Evolutionary conservation across 768 basidiomycete species (phyloP).

Genomic region (Kwoniella shandongensis): DNA sequence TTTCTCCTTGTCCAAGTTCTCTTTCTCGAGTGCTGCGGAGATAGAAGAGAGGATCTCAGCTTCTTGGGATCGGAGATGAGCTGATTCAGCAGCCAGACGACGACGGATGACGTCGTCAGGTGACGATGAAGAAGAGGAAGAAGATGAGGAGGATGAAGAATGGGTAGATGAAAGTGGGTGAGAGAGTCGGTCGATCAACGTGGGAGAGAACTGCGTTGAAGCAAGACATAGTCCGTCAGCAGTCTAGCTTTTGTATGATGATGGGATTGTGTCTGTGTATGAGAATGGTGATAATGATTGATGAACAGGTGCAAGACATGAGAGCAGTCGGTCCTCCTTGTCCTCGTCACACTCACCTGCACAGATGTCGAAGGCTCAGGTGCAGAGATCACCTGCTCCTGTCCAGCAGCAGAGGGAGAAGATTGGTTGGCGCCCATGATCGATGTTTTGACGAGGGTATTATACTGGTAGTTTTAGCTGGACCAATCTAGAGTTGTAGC

Average conservation of each 20-base stretch:
- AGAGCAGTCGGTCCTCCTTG: too few species aligned
- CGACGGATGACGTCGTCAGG: constrained; percentile 42
- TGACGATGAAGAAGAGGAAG: constrained; percentile 12
- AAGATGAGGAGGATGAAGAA: constrained; percentile 30
- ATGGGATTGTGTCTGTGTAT: too few species aligned
- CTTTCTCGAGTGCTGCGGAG: constrained; percentile 52
- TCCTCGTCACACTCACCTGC: constrained; percentile 48
- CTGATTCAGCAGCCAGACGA: constrained; percentile 47
- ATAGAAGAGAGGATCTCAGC: constrained; percentile 49
- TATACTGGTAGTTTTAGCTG: too few species aligned
- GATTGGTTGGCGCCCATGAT: constrained; percentile 48
- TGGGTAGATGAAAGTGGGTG: constrained; percentile 50
- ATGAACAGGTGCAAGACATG: too few species aligned
- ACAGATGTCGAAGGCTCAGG: constrained; percentile 46
- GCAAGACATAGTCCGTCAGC: background rate
- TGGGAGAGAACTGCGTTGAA: constrained; percentile 49
- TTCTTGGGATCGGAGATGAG: constrained; percentile 50
- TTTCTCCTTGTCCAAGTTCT: constrained; percentile 52
- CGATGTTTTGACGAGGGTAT: background rate
- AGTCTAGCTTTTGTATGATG: background rate
- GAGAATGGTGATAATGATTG: too few species aligned
- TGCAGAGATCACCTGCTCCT: constrained; percentile 49
- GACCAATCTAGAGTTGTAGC: too few species aligned
- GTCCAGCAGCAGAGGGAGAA: constrained; percentile 20
- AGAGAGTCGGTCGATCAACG: constrained; percentile 52